Evolutionary conservation across 345 rosid genomes (phyloP).

Genomic region (Turnera subulata): DNA sequence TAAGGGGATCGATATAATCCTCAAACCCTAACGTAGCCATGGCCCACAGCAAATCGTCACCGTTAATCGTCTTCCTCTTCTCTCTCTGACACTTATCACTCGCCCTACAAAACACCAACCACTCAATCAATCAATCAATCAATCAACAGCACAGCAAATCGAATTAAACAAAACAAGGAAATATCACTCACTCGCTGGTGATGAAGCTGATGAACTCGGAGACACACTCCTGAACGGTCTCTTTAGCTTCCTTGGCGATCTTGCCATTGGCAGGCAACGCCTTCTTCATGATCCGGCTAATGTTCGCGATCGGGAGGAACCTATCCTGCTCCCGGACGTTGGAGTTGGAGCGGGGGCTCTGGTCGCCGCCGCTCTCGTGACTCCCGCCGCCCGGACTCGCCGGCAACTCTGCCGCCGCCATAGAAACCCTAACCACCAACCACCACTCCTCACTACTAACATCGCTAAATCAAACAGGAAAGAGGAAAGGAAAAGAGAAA

Average conservation of each 20-base stretch:
- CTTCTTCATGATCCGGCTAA: constrained; percentile 91
- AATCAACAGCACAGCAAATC: constrained; percentile 6
- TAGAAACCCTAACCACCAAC: constrained; percentile 26
- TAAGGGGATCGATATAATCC: constrained; percentile 91
- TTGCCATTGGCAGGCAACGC: constrained; percentile 90
- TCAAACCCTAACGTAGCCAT: constrained; percentile 97
- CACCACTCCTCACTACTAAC: constrained; percentile 4
- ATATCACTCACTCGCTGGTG: constrained; percentile 80
- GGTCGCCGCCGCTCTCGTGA: constrained; percentile 90
- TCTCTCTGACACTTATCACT: constrained; percentile 98
- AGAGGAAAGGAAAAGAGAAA: neutral
- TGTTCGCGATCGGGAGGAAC: constrained; percentile 89
- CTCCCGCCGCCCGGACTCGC: constrained; percentile 70
- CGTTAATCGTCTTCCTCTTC: constrained; percentile 94
- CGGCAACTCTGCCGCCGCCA: constrained; percentile 58
- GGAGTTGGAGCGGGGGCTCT: constrained; percentile 59
- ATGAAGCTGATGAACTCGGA: constrained; percentile 95
- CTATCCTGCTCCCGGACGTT: constrained; percentile 88
- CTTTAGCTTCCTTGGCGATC: constrained; percentile 96
- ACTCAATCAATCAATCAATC: neutral
- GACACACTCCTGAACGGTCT: constrained; percentile 93
- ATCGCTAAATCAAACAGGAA: neutral
- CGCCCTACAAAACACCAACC: constrained; percentile 46
- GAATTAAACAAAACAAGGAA: neutral
- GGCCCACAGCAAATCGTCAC: constrained; percentile 96